These are phyloP conservation scores for Eimeria mitis DNA, from an alignment of 169 alveolate species.

Conservation along the genomic window DNA sequence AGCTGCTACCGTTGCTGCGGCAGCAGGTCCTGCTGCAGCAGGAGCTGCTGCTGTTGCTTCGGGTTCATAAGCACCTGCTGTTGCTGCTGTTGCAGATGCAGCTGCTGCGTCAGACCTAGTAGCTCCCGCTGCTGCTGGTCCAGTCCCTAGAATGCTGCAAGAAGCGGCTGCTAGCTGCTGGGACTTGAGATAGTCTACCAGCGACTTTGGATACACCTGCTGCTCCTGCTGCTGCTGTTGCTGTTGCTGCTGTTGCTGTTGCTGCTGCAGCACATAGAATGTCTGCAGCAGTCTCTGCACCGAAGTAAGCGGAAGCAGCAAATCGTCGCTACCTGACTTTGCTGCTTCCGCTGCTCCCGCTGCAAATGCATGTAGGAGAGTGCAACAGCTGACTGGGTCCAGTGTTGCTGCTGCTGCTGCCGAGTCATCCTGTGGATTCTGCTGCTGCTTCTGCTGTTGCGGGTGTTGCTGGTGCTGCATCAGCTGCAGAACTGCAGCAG, in stretches of 20 bases:
- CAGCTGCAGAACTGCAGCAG: slow-evolving; percentile 15
- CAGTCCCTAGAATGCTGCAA: not conserved
- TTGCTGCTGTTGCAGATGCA: not conserved
- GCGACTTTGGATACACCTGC: slow-evolving; percentile 6
- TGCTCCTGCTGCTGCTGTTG: slow-evolving; percentile 42
- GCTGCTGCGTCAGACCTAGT: not conserved
- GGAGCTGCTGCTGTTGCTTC: not conserved
- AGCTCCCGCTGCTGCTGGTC: not conserved
- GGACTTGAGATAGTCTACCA: slow-evolving; percentile 24
- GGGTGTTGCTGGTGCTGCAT: slow-evolving; percentile 9
- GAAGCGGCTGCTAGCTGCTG: slow-evolving; percentile 27
- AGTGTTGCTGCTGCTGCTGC: slow-evolving; percentile 14
- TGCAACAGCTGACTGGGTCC: slow-evolving; percentile 23
- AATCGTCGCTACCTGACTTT: not conserved
- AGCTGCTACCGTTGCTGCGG: slow-evolving; percentile 18
- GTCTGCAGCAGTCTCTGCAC: slow-evolving; percentile 14
- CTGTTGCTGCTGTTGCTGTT: slow-evolving; percentile 52
- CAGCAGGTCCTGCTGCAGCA: not conserved
- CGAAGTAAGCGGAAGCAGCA: not conserved
- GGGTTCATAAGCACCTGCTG: not conserved
- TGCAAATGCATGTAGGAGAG: slow-evolving; percentile 42
- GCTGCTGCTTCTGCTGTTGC: slow-evolving; percentile 35
- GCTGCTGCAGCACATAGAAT: slow-evolving; percentile 21
- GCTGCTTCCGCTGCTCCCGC: slow-evolving; percentile 8
- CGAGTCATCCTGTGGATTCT: not conserved